phyloP scores from a whole-genome alignment of 2,329 filamentous ascomycete genomes.

The Fonsecaea erecta region DNA sequence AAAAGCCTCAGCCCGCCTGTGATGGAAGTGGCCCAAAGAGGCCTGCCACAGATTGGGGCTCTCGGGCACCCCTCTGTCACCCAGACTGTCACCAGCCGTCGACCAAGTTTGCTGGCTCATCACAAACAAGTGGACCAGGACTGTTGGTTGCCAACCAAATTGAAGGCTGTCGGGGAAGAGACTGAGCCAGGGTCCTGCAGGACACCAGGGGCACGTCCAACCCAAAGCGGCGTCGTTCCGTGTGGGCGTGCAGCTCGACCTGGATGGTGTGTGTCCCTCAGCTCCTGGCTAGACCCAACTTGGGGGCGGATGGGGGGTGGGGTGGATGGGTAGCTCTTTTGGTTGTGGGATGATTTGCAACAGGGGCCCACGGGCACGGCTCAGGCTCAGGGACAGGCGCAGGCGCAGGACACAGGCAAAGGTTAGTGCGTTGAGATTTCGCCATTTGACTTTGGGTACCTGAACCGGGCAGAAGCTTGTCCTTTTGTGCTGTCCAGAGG shows the following conservation, averaged over 20 bases:
- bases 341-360: background rate
- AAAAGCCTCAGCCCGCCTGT: constrained; percentile 1
- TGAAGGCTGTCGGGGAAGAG: constrained; percentile 5
- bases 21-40: background rate
- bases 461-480: background rate
- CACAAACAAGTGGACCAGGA: constrained; percentile 16
- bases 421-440: background rate
- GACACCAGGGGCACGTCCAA: constrained; percentile 20
- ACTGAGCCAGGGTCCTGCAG: constrained; percentile 11
- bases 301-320: background rate
- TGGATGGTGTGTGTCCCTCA: background rate
- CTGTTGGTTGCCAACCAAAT: constrained; percentile 6
- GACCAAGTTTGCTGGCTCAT: constrained; percentile 15
- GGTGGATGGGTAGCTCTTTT: constrained; percentile 3
- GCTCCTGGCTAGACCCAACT: constrained; percentile 24
- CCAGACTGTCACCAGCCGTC: background rate
- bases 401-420: background rate
- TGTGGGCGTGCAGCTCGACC: constrained; percentile 6
- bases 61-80: constrained; percentile 7
- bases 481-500: no score
- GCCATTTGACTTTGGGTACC: background rate
- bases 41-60: constrained; percentile 1
- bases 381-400: background rate
- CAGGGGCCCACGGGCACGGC: background rate
- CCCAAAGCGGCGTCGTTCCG: constrained; percentile 2